Evolutionary conservation across 202 grass and related monocot species (phyloP).

Genomic region (Setaria viridis): DNA sequence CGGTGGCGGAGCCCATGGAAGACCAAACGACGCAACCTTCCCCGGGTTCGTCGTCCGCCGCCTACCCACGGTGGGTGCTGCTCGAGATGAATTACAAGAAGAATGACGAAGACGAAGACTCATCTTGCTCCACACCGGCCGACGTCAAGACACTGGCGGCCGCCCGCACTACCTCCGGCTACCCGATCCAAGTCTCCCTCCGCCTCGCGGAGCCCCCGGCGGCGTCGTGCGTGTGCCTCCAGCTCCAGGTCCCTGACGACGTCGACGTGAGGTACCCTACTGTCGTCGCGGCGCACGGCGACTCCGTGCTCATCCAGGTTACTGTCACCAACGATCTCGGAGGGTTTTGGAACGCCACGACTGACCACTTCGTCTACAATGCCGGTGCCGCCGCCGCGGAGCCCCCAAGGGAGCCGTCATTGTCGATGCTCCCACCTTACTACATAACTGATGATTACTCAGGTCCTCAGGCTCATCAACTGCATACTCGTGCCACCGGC

Average conservation of each 20-base stretch:
- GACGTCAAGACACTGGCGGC: background rate
- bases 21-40: no score
- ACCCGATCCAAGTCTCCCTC: background rate
- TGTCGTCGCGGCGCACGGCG: background rate
- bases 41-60: background rate
- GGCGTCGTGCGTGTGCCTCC: background rate
- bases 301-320: background rate
- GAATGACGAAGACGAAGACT: background rate
- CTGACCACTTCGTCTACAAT: background rate
- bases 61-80: background rate
- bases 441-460: no score
- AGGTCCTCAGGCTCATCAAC: no score
- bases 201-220: background rate
- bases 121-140: no score
- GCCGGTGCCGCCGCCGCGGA: background rate
- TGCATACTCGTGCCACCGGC: background rate
- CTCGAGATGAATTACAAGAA: fast-evolving
- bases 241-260: background rate
- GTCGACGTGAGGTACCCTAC: fast-evolving
- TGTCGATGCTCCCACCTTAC: background rate
- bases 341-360: fast-evolving
- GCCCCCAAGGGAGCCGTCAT: background rate
- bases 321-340: no score
- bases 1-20: background rate
- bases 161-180: background rate